phyloP scores from a whole-genome alignment of 176 grass and related monocot species.

The Poa pratensis region DNA sequence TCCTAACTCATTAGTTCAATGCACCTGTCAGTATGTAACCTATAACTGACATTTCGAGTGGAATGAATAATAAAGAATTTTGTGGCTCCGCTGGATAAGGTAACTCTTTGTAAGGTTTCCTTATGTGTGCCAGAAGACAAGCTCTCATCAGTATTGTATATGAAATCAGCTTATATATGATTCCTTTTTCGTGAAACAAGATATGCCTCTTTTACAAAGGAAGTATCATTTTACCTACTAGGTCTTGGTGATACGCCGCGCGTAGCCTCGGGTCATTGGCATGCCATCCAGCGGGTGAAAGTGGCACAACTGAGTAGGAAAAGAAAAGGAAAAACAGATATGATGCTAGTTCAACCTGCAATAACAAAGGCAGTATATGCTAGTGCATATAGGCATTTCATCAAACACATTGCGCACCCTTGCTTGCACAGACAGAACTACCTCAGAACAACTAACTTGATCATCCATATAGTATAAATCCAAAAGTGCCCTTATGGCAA shows the following conservation, averaged over 20 bases:
- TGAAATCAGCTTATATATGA: background rate
- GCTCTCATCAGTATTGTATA: background rate
- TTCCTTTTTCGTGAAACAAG: too few relatives aligned
- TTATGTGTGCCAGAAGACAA: background rate
- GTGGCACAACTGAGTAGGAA: too few relatives aligned
- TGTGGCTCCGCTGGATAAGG: background rate
- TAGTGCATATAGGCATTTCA: background rate
- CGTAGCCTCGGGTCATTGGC: too few relatives aligned
- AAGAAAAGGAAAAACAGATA: too few relatives aligned
- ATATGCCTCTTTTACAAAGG: too few relatives aligned
- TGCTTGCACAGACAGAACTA: too few relatives aligned
- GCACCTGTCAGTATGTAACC: background rate
- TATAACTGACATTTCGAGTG: background rate
- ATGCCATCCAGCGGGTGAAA: too few relatives aligned
- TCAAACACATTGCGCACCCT: background rate
- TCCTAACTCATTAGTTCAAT: conserved; percentile 7
- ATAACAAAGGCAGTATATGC: background rate
- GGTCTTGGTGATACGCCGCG: background rate
- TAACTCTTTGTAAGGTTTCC: background rate
- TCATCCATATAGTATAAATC: too few relatives aligned
- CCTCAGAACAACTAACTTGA: too few relatives aligned
- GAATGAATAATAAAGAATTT: too few relatives aligned
- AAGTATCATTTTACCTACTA: background rate
- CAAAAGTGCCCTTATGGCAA: too few relatives aligned
- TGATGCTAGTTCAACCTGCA: background rate